phyloP scores from a whole-genome alignment of 495 filamentous ascomycete species.

The Neurospora discreta region DNA sequence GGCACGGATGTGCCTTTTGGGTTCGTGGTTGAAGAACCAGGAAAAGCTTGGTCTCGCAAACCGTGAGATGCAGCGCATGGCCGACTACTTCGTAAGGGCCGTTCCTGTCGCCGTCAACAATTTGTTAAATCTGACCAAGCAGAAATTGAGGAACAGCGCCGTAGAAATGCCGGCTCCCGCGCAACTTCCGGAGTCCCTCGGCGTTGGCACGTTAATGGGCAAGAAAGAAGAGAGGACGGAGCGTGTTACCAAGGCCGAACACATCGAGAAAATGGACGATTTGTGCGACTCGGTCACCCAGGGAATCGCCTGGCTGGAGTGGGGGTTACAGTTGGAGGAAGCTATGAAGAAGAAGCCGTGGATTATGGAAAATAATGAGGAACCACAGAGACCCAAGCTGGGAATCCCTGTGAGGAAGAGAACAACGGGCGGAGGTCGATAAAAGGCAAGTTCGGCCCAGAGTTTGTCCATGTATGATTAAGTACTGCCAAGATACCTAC shows the following conservation, averaged over 20 bases:
- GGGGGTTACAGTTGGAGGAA: constrained; percentile 57
- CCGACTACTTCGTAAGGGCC: neutral
- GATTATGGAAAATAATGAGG: constrained; percentile 3
- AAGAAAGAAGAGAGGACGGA: neutral
- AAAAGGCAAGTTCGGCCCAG: neutral
- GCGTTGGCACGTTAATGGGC: neutral
- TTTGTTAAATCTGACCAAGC: neutral
- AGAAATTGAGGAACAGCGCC: neutral
- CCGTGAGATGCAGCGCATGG: neutral
- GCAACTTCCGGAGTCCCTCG: neutral
- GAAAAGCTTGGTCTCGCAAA: neutral
- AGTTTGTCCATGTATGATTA: neutral
- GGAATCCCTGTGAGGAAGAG: neutral
- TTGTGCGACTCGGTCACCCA: constrained; percentile 83
- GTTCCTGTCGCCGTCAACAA: neutral
- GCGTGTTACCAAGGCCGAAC: neutral
- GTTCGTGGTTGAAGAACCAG: neutral
- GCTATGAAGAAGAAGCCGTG: constrained; percentile 26
- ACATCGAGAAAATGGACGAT: constrained; percentile 52
- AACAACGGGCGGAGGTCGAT: neutral
- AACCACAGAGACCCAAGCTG: neutral
- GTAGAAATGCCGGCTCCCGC: neutral
- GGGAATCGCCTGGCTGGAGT: constrained; percentile 74
- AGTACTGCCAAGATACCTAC: neutral
- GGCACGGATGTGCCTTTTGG: constrained; percentile 20